Evolutionary conservation across 1,139 yeast genomes (phyloP).

Genomic region (Casaregolazyma suthepensis): DNA sequence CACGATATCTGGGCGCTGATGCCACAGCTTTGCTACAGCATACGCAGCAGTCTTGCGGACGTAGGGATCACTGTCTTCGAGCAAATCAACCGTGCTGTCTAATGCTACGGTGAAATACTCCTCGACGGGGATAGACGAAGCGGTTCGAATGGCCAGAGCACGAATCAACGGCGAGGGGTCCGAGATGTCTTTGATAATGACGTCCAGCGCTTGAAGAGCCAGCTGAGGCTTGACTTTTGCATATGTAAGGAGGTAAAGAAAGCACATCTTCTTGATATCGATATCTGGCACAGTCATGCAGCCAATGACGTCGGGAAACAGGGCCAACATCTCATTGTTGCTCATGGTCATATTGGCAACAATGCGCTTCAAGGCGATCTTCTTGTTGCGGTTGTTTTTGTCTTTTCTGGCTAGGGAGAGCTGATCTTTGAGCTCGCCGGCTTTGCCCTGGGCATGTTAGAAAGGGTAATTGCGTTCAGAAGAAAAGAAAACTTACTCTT

Average conservation of each 20-base stretch:
- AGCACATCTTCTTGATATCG: constrained; percentile 62
- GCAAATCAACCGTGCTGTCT: constrained; percentile 33
- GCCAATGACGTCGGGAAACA: constrained; percentile 62
- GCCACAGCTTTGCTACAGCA: constrained; percentile 64
- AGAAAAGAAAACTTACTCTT: constrained; percentile 24
- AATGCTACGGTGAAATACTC: constrained; percentile 47
- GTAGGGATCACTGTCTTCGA: constrained; percentile 51
- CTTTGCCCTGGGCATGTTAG: constrained; percentile 31
- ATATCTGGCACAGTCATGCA: constrained; percentile 60
- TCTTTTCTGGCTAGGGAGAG: constrained; percentile 51
- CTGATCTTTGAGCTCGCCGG: constrained; percentile 52
- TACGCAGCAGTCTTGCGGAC: constrained; percentile 67
- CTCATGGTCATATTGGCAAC: constrained; percentile 82
- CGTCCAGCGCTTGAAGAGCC: constrained; percentile 52
- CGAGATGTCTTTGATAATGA: constrained; percentile 47
- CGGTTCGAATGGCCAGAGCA: constrained; percentile 57
- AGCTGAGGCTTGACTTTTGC: constrained; percentile 53
- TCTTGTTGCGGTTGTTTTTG: constrained; percentile 41
- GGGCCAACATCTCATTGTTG: constrained; percentile 62
- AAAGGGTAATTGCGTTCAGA: too few species aligned
- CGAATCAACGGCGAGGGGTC: constrained; percentile 40
- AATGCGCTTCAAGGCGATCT: constrained; percentile 63
- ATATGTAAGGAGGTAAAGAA: constrained; percentile 51
- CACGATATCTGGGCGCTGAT: constrained; percentile 45
- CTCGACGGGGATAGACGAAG: constrained; percentile 52